Evolutionary conservation across 352 stramenopile species (phyloP), one percentile per base, ranked within the genome.

Genomic region (Pythium pyrilobum): DNA sequence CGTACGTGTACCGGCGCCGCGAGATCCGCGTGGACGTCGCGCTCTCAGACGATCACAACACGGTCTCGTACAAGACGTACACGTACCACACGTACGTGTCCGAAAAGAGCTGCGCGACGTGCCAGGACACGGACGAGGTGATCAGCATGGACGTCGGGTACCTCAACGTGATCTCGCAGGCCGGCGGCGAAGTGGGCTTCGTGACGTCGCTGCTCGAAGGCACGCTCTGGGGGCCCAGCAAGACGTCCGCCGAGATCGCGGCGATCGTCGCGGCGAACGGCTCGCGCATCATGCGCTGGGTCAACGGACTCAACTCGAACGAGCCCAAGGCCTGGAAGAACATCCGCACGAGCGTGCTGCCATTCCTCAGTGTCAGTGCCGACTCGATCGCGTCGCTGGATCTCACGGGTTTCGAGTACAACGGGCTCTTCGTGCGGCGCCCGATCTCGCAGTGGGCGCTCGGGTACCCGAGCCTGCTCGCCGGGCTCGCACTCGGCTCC

Each of bases 301-400:
- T 87, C 34, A 89, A 88, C 56, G 81, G 77, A 0, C 74, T 89
- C 62, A 91, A 91, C 62, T 91, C 81, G 58, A 70, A 88, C 45
- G 56, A 91, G 31, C 61, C 81, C 3, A 56, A 52, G 33, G 81
- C 81, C 29, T 85, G 83, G 77, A 83, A 82, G 64, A 74, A 61
- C 33, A 65, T 87, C 7, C 67, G 66, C 23, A 52, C 46, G 31
- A 70, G 68, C 18, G 75, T 86, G 41, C 16, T 85, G 12, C 57
- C 25, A 12, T 83, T 88, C 55, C 50, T 88, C 0, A 42, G 46
- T 0, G 36, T 7, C 0, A 68, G 72, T 0, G 63, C 64, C 5
- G 39, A 50, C 16, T 58, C 59, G 24, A 71, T 91, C 33, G 52
- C 38, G n/a, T 56, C 65, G 25, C 41, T 91, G 31, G 66, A 76